Percentiles rank a stretch among this genome's conserved stretches.
phyloP scores from a whole-genome alignment of 1,139 yeast species.

The Geotrichum bryndzae region DNA sequence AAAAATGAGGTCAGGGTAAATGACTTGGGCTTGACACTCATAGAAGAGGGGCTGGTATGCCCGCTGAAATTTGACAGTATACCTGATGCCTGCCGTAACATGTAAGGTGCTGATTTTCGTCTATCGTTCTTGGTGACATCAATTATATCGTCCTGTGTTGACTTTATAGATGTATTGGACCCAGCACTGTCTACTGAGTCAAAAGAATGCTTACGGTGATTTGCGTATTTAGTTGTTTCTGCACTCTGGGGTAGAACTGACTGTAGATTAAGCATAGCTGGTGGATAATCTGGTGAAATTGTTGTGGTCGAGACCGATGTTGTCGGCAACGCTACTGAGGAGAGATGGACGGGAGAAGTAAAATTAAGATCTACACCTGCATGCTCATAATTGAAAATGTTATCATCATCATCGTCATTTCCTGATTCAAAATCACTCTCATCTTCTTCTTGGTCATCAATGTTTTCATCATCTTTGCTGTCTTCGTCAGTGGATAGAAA shows the following conservation, averaged over 20 bases:
- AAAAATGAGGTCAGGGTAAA: constrained; percentile 2
- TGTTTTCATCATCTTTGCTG: neutral
- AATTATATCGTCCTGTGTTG: neutral
- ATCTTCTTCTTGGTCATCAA: neutral
- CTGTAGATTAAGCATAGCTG: constrained; percentile 5
- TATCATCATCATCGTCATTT: neutral
- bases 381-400: neutral
- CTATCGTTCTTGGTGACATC: constrained; percentile 8
- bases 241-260: constrained; percentile 6
- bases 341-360: constrained; percentile 7
- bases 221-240: neutral
- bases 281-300: constrained; percentile 3
- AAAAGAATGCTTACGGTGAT: constrained; percentile 1
- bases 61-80: neutral
- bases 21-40: constrained; percentile 2
- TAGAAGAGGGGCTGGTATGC: neutral
- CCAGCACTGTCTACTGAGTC: constrained; percentile 5
- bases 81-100: constrained; percentile 8
- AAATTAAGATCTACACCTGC: neutral
- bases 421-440: neutral
- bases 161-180: constrained; percentile 5
- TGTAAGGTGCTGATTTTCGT: constrained; percentile 12
- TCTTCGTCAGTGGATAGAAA: constrained; percentile 14
- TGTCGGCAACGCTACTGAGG: constrained; percentile 5
- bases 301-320: constrained; percentile 5